Percentiles rank a stretch among this genome's conserved stretches.
Evolutionary conservation across 805 yeast species (phyloP).

Genomic region (Zygotorulaspora chibaensis): DNA sequence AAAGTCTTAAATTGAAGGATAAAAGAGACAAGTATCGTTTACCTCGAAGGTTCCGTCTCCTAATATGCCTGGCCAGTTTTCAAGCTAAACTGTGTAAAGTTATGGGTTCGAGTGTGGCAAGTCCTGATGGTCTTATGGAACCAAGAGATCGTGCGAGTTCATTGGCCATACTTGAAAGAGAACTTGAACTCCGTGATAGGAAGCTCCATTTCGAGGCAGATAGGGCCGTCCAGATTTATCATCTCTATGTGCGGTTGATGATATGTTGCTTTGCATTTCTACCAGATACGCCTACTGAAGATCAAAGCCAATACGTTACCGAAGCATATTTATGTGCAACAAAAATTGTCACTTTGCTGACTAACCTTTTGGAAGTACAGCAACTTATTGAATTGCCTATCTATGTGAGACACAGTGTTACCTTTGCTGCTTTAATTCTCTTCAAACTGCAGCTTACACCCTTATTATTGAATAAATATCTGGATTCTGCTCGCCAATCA

Average conservation of each 20-base stretch:
- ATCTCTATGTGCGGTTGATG: conserved; percentile 71
- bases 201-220: conserved; percentile 62
- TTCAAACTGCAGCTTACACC: conserved; percentile 82
- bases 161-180: conserved; percentile 70
- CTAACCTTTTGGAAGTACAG: conserved; percentile 61
- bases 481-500: conserved; percentile 87
- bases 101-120: conserved; percentile 79
- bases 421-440: conserved; percentile 71
- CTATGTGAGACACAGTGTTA: conserved; percentile 79
- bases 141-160: conserved; percentile 79
- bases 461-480: conserved; percentile 56
- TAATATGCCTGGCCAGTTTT: conserved; percentile 71
- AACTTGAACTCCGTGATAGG: conserved; percentile 65
- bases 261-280: conserved; percentile 85
- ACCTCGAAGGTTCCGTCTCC: conserved; percentile 67
- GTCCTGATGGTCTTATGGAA: conserved; percentile 86
- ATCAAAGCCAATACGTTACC: conserved; percentile 78
- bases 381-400: conserved; percentile 82
- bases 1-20: neutral
- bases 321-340: conserved; percentile 80
- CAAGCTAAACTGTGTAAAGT: conserved; percentile 79
- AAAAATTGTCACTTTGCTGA: conserved; percentile 70
- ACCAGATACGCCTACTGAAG: conserved; percentile 85
- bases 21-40: conserved; percentile 27
- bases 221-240: conserved; percentile 69